phyloP scores from a whole-genome alignment of 257 asterid genomes.

The Solanum habrochaites region DNA sequence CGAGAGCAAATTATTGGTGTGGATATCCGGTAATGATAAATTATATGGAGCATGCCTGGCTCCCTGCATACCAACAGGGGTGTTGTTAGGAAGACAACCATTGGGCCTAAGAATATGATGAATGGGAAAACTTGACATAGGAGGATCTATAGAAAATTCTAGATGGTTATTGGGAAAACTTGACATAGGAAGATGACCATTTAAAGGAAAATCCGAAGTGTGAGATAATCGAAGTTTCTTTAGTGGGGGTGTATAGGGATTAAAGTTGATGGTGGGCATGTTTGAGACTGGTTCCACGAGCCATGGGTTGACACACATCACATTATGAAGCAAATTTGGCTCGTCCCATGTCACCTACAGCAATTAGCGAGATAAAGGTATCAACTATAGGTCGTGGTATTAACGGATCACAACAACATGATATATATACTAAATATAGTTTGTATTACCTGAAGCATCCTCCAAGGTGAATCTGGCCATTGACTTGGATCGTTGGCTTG shows the following conservation, averaged over 20 bases:
- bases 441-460: slow-evolving; percentile 69
- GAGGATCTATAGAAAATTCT: slow-evolving; percentile 34
- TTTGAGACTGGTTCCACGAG: slow-evolving; percentile 64
- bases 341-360: slow-evolving; percentile 85
- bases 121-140: slow-evolving; percentile 29
- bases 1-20: slow-evolving; percentile 14
- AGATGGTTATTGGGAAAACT: slow-evolving; percentile 19
- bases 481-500: slow-evolving; percentile 69
- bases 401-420: background rate
- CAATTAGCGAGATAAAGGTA: background rate
- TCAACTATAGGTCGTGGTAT: background rate
- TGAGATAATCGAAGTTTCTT: slow-evolving; percentile 45
- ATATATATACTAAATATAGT: background rate
- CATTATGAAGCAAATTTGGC: slow-evolving; percentile 71
- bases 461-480: slow-evolving; percentile 98
- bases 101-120: slow-evolving; percentile 26
- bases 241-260: slow-evolving; percentile 50
- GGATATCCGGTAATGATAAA: slow-evolving; percentile 26
- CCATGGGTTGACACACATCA: slow-evolving; percentile 83
- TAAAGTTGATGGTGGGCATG: slow-evolving; percentile 51
- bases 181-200: slow-evolving; percentile 38
- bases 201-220: slow-evolving; percentile 36
- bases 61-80: slow-evolving; percentile 98
- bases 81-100: slow-evolving; percentile 31
- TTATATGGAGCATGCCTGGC: slow-evolving; percentile 93